Conservation (phyloP, 768 basidiomycete genomes). For the Candolleomyces aberdarensis region DNA sequence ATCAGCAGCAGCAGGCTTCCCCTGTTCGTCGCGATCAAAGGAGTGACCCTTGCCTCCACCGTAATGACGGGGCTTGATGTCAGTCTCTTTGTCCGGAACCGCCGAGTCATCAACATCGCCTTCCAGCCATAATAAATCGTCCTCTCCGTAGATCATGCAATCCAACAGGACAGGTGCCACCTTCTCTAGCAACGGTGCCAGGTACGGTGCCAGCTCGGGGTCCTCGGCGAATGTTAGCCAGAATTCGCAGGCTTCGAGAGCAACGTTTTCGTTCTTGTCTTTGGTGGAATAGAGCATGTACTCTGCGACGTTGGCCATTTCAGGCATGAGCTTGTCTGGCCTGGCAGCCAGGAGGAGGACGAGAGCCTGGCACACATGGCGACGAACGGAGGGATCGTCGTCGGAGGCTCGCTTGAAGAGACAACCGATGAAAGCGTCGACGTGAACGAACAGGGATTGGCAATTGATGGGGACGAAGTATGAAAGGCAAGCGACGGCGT, state of each 20-base stretch:
- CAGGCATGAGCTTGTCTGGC: conserved; percentile 95
- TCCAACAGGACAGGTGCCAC: conserved; percentile 94
- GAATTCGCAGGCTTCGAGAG: conserved; percentile 98
- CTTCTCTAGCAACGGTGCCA: conserved; percentile 84
- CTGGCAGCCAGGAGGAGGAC: conserved; percentile 90
- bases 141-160: conserved; percentile 96
- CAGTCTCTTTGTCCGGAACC: conserved; percentile 90
- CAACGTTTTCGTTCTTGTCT: conserved; percentile 95
- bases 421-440: conserved; percentile 90
- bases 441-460: conserved; percentile 85
- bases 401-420: conserved; percentile 96
- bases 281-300: conserved; percentile 99
- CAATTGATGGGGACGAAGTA: conserved; percentile 88
- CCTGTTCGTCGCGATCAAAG: conserved; percentile 65
- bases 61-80: conserved; percentile 96
- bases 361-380: conserved; percentile 93
- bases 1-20: conserved; percentile 34
- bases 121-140: conserved; percentile 93
- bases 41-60: conserved; percentile 83
- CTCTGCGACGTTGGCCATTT: conserved; percentile 92
- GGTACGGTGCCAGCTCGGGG: conserved; percentile 75
- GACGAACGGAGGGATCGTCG: conserved; percentile 88
- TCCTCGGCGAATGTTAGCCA: conserved; percentile 99
- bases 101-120: conserved; percentile 85
- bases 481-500: conserved; percentile 91